phyloP scores from a whole-genome alignment of 306 rosid genomes.

The Vigna unguiculata region DNA sequence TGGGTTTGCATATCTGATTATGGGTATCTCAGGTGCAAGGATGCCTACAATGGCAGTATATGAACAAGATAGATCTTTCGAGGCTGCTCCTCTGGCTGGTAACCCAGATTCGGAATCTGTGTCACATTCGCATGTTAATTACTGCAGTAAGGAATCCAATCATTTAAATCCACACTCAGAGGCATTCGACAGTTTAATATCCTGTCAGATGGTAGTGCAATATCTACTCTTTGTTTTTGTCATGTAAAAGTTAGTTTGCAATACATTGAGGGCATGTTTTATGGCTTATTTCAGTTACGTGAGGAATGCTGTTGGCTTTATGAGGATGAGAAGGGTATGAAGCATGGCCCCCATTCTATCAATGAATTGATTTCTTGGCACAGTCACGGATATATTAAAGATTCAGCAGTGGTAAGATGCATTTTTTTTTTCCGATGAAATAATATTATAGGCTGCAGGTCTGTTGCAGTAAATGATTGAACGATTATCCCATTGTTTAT shows the following conservation, averaged over 20 bases:
- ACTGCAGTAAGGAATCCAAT: conserved; percentile 43
- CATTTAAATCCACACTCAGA: conserved; percentile 40
- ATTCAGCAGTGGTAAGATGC: conserved; percentile 72
- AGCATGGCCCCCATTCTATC: conserved; percentile 86
- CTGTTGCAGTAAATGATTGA: conserved; percentile 25
- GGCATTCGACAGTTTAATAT: conserved; percentile 41
- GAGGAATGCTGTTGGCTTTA: conserved; percentile 82
- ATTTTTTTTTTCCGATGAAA: conserved; percentile 7
- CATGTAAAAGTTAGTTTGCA: conserved; percentile 27
- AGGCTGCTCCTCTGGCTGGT: conserved; percentile 45
- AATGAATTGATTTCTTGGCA: conserved; percentile 76
- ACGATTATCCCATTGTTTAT: conserved; percentile 11
- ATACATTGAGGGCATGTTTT: conserved; percentile 19
- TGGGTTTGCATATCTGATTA: conserved; percentile 72
- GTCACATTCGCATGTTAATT: conserved; percentile 40
- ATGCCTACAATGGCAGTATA: conserved; percentile 43
- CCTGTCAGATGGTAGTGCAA: conserved; percentile 52
- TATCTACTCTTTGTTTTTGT: conserved; percentile 30
- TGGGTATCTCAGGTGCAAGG: conserved; percentile 50
- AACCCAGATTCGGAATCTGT: conserved; percentile 50
- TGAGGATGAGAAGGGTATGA: conserved; percentile 74
- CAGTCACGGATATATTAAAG: conserved; percentile 75
- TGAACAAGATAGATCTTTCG: conserved; percentile 49
- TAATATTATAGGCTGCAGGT: conserved; percentile 11
- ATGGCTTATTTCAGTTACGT: conserved; percentile 53